Base-by-base conservation (phyloP, 2,329 filamentous ascomycete species). In the Xylariaceae sp. region DNA sequence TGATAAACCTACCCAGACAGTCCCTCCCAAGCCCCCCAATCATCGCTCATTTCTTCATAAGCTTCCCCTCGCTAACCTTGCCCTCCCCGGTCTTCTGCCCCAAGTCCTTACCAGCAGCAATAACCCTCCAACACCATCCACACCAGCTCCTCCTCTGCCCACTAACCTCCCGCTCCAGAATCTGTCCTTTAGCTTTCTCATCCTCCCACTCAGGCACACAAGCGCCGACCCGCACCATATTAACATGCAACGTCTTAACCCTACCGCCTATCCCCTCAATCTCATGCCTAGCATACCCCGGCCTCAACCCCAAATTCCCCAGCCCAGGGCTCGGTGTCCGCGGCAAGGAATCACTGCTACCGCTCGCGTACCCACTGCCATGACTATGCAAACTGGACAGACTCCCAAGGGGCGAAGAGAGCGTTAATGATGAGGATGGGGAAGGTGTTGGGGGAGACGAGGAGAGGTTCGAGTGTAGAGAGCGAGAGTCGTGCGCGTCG, bases 181-280 rank as follows among this genome's bases (percentile, higher is more conserved):
- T 87, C 51, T 79, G 77, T 5, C 83, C 83, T 7, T 79, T 77
- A 34, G 80, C 80, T 50, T 81, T 79, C 70, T 95, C 90, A 65
- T 93, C 90, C 58, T 89, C 88, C 73, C 86, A 91, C 67, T 96
- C 90, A 56, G 88, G 87, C 12, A 97, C 93, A 56, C 87, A 90
- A 5, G 87, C 88, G 1, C 92, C 93, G 0, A 97, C 85, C 54
- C 80, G 81, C 6, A 95, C 83, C 73, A 90, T 86, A 63, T 87
- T 86, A 63, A 94, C 89, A n/a, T 88, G 78, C 72, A 93, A 96
- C 55, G 87, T 88, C 76, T 96, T 96, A 48, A 97, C 83, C 13
- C 88, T 81, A 1, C 92, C 92, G 11, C 92, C 92, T 42, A 97
- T 89, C 2, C 92, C 92, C 64, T 96, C 90, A 54, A 97, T 89